Evolutionary conservation across 106 monocot genomes (phyloP), one percentile per base, ranked within the genome.

Genomic region (Allium sativum): DNA sequence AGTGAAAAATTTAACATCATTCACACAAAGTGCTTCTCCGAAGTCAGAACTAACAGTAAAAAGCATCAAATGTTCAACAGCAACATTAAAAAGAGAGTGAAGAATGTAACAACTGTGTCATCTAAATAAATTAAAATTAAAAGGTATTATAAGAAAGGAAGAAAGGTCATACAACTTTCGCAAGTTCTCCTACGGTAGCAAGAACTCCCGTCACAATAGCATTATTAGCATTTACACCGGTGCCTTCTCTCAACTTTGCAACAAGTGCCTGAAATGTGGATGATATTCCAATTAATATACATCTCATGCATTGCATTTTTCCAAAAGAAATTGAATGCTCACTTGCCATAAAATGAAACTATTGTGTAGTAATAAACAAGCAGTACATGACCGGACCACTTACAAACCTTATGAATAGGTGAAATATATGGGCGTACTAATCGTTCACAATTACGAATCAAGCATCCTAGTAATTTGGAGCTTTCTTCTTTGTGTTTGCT

Each of bases 401-500:
- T 14, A 68, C 66, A 40, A 9, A 96, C 95, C 86, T 96, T 96
- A 72, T 96, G 95, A 72, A 96, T 78, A 51, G 95, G 95, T 48
- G 87, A 84, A 75, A 96, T 88, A 69, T 96, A 96, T 53, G 90
- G 90, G 76, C 90, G 70, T 65, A 96, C 72, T 45, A 96, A 65
- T 19, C 87, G 72, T 65, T 79, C 91, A 66, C 87, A 96, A 71
- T 78, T 87, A 42, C 84, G 81, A 64, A 96, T 91, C 40, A 96
- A 67, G 69, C 87, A 90, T 22, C 95, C 95, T 72, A 96, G 73
- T 9, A 91, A 71, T 72, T 80, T 91, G 16, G 95, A 76, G 68
- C 91, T 96, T 76, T 96, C 95, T 77, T 96, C 95, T 82, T 75
- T 87, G 71, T 87, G 84, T 54, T 96, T 96, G 84, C 76, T 91